Percentiles rank a stretch among this genome's conserved stretches.
phyloP scores from a whole-genome alignment of 2,329 filamentous ascomycete genomes.

The Apiospora phragmitis region DNA sequence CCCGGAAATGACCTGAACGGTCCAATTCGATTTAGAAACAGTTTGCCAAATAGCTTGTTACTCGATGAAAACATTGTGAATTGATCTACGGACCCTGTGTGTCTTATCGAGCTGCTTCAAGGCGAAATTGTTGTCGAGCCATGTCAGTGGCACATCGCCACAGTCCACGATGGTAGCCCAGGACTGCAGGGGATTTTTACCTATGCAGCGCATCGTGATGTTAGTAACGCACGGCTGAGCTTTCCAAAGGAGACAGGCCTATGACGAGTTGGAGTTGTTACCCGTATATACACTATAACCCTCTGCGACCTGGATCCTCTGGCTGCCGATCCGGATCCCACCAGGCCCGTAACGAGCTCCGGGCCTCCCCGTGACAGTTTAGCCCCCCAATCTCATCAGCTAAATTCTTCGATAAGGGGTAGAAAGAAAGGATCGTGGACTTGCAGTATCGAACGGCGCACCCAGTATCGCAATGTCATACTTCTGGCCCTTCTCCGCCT shows the following conservation, averaged over 20 bases:
- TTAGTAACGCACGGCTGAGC: slow-evolving; percentile 10
- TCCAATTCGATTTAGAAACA: too few species aligned
- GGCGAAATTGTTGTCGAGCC: slow-evolving; percentile 75
- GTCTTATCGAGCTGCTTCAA: slow-evolving; percentile 74
- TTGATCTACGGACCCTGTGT: slow-evolving; percentile 41
- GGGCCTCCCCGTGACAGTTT: slow-evolving; percentile 34
- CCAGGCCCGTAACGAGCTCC: slow-evolving; percentile 37
- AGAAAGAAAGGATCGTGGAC: slow-evolving; percentile 8
- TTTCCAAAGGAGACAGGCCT: neutral
- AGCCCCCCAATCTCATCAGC: neutral
- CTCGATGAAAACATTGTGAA: neutral
- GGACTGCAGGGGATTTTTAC: slow-evolving; percentile 66
- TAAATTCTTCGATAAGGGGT: neutral
- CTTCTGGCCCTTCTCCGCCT: slow-evolving; percentile 36
- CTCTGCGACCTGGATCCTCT: slow-evolving; percentile 24
- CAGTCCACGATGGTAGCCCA: slow-evolving; percentile 77
- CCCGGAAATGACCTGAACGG: slow-evolving; percentile 30
- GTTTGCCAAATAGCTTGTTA: neutral
- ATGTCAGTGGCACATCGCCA: slow-evolving; percentile 75
- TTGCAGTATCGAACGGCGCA: slow-evolving; percentile 50
- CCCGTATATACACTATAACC: slow-evolving; percentile 51
- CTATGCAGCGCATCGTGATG: slow-evolving; percentile 22
- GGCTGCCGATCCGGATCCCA: slow-evolving; percentile 33
- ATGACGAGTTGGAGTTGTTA: slow-evolving; percentile 2
- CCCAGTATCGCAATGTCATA: slow-evolving; percentile 61